These are phyloP conservation scores for Coffea eugenioides DNA, from an alignment of 257 asterid genomes.

Conservation along the genomic window DNA sequence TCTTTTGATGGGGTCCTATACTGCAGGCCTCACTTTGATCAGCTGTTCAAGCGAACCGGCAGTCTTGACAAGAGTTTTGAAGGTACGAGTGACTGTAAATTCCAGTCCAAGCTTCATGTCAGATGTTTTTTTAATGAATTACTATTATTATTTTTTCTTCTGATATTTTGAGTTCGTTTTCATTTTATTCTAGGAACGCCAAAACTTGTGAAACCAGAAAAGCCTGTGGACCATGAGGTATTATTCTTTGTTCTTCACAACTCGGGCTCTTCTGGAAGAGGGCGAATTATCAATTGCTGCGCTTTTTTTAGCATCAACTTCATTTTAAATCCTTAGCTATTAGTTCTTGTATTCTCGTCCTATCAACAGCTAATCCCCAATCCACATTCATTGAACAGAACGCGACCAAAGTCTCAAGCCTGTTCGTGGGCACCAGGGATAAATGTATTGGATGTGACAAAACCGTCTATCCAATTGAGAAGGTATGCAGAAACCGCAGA, in stretches of 20 bases:
- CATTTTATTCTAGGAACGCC: constrained; percentile 46
- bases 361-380: background rate
- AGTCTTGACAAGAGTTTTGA: constrained; percentile 77
- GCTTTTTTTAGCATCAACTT: background rate
- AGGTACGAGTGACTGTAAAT: constrained; percentile 22
- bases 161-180: background rate
- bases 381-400: constrained; percentile 29
- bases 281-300: background rate
- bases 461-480: constrained; percentile 74
- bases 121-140: background rate
- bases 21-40: constrained; percentile 71
- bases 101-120: background rate
- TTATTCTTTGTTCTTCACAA: constrained; percentile 12
- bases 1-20: constrained; percentile 80
- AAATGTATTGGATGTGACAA: constrained; percentile 62
- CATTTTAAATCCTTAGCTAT: background rate
- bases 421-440: constrained; percentile 66
- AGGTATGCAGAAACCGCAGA: constrained; percentile 34
- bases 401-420: constrained; percentile 54
- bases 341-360: background rate
- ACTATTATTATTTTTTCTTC: background rate
- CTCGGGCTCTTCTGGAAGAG: background rate
- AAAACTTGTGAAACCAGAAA: constrained; percentile 55
- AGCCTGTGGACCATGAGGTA: constrained; percentile 49
- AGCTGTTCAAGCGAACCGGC: constrained; percentile 79